Base-by-base conservation (phyloP, 331 rosid genomes). In the Spiraea crenata region DNA sequence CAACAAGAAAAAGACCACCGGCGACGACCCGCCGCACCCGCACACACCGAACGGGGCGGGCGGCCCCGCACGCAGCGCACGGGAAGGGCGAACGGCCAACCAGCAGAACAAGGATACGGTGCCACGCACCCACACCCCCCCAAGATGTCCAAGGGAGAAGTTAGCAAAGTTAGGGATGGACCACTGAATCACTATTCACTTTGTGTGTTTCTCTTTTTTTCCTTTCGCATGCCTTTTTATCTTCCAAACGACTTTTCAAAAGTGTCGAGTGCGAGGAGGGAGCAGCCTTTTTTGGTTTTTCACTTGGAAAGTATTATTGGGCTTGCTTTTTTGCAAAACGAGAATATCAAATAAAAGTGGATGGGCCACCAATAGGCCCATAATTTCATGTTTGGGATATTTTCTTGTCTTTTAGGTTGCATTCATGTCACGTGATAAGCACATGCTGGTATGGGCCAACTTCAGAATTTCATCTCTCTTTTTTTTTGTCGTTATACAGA, bases 341-440 rank as follows among this genome's bases (percentile, higher is more conserved):
- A 7, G 46, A 5, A 48, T 42, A 55, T 56, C 45, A 56, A 7
- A 34, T 3, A 38, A 70, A 40, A 61, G 64, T 41, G 13, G 50
- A 8, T 39, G 72, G 79, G 19, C 76, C 83, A 74, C 69, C 61
- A 39, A 35, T 0, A 1, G 65, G 79, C 76, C 83, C 82, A 62
- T 60, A 38, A 68, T 47, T 42, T 17, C 40, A 15, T 47, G 13
- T 49, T 25, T 31, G 38, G 58, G 13, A 25, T 34, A 15, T 65
- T 2, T 63, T 9, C 68, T 58, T 8, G 38, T 44, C 64, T 59
- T 64, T 56, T 61, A 20, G 65, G 58, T 51, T 64, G 2, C 76
- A 19, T 55, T 16, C 44, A 40, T 16, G 15, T 39, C 74, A 75
- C 67, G 80, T 69, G 61, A 37, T 15, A 4, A n/a, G 57, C 76